Conservation (phyloP, 2,329 filamentous ascomycete species). For the Trichoderma citrinoviride region DNA sequence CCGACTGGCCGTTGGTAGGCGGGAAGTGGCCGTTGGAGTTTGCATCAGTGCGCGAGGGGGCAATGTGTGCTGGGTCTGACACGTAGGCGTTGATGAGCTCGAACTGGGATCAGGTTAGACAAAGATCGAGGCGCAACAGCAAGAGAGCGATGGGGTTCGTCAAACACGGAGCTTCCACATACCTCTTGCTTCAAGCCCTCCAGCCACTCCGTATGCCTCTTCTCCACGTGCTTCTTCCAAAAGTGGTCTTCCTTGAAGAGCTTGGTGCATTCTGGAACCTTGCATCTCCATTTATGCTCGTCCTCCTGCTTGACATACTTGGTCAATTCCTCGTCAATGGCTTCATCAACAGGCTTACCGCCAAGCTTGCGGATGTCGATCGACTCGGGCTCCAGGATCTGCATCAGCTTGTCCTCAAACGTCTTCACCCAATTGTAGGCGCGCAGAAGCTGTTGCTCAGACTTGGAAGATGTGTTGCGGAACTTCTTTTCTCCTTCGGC, state of each 20-base stretch:
- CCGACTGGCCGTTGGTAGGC: conserved; percentile 69
- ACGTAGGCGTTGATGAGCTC: conserved; percentile 92
- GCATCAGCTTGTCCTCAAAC: conserved; percentile 93
- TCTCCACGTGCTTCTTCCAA: conserved; percentile 97
- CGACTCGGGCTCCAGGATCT: conserved; percentile 85
- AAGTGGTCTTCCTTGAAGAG: conserved; percentile 97
- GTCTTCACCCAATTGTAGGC: conserved; percentile 99
- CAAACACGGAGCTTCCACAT: conserved; percentile 39
- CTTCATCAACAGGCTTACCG: conserved; percentile 81
- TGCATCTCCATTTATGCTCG: conserved; percentile 94
- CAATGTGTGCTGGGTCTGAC: conserved; percentile 90
- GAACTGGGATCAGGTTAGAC: conserved; percentile 53
- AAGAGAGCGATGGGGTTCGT: background rate
- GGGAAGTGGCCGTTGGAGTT: conserved; percentile 97
- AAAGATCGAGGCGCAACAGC: background rate
- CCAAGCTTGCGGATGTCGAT: conserved; percentile 88
- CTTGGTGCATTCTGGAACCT: conserved; percentile 92
- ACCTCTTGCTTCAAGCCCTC: conserved; percentile 80
- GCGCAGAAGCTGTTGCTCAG: conserved; percentile 86
- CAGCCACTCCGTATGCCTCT: conserved; percentile 87
- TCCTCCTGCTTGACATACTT: conserved; percentile 97
- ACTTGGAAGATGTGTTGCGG: conserved; percentile 67
- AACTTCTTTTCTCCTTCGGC: conserved; percentile 67
- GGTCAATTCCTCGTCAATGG: conserved; percentile 76
- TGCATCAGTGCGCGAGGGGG: conserved; percentile 86